These are phyloP conservation scores for Alloteropsis semialata DNA, from an alignment of 176 grass and related monocot species.

Conservation along the genomic window DNA sequence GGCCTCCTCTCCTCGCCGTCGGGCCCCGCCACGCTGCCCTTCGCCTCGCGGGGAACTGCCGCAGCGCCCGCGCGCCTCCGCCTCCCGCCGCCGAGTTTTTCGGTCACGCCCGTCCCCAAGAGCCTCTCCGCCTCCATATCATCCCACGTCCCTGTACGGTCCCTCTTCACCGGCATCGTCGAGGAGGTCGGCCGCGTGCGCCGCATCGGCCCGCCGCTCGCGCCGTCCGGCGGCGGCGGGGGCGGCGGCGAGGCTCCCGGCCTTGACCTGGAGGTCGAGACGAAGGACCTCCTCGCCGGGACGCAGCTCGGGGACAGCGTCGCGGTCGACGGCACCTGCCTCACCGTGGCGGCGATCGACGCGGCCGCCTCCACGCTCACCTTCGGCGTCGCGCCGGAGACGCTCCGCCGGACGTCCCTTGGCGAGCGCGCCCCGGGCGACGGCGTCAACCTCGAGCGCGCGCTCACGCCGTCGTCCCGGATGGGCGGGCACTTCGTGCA, in stretches of 20 bases:
- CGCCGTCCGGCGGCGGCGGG: not conserved
- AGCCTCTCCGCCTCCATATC: slow-evolving; percentile 14
- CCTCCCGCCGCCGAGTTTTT: slow-evolving; percentile 27
- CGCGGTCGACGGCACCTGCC: slow-evolving; percentile 75
- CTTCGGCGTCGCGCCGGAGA: slow-evolving; percentile 84
- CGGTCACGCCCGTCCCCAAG: slow-evolving; percentile 48
- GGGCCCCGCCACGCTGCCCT: not conserved
- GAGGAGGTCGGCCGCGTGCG: slow-evolving; percentile 78
- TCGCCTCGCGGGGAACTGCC: slow-evolving; percentile 23
- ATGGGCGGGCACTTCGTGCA: slow-evolving; percentile 95
- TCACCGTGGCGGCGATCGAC: slow-evolving; percentile 84
- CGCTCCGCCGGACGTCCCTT: slow-evolving; percentile 71
- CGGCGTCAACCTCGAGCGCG: slow-evolving; percentile 78
- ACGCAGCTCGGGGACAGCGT: slow-evolving; percentile 84
- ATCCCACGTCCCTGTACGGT: slow-evolving; percentile 35
- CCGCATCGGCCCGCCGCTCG: slow-evolving; percentile 32
- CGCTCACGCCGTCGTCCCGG: slow-evolving; percentile 65
- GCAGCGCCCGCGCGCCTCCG: slow-evolving; percentile 21
- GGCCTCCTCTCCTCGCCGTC: slow-evolving; percentile 1
- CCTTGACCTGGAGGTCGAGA: slow-evolving; percentile 58
- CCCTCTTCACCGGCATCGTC: slow-evolving; percentile 90
- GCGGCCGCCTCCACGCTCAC: slow-evolving; percentile 41
- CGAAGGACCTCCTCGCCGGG: slow-evolving; percentile 56
- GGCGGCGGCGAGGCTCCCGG: slow-evolving; percentile 35
- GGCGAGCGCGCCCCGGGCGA: slow-evolving; percentile 42